Conservation (phyloP, 2,329 filamentous ascomycete species). For the Aquanectria penicillioides region DNA sequence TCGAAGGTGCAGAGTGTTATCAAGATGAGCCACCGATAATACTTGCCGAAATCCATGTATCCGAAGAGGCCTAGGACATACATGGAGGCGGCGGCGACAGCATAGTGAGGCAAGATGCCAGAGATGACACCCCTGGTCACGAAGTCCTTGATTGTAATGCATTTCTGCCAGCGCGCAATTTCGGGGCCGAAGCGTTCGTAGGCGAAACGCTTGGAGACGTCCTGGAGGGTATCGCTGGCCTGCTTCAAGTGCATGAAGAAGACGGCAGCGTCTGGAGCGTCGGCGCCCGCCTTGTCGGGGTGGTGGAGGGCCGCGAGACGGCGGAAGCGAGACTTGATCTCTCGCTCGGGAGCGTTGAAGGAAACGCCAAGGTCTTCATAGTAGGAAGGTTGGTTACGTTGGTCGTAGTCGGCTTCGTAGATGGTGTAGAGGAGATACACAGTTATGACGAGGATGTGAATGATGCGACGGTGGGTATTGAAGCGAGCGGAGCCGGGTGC, state of each 20-base stretch:
- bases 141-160: conserved; percentile 77
- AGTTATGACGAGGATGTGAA: conserved; percentile 84
- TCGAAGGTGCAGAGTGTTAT: conserved; percentile 65
- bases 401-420: conserved; percentile 87
- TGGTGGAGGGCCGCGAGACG: conserved; percentile 78
- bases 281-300: conserved; percentile 79
- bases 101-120: conserved; percentile 69
- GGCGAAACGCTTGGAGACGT: conserved; percentile 81
- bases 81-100: conserved; percentile 64
- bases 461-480: conserved; percentile 79
- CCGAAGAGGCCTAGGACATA: conserved; percentile 71
- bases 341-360: conserved; percentile 74
- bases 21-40: conserved; percentile 72
- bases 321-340: conserved; percentile 86
- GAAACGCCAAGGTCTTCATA: conserved; percentile 81
- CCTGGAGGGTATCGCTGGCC: conserved; percentile 83
- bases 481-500: conserved; percentile 75
- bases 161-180: conserved; percentile 72
- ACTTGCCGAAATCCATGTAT: conserved; percentile 73
- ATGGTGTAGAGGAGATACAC: conserved; percentile 91
- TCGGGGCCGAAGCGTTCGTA: conserved; percentile 90
- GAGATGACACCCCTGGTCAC: conserved; percentile 72
- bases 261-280: conserved; percentile 45
- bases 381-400: conserved; percentile 77
- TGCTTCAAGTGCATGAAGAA: conserved; percentile 85